Evolutionary conservation across 805 yeast species (phyloP).

Genomic region (Hanseniaspora mollemarum): DNA sequence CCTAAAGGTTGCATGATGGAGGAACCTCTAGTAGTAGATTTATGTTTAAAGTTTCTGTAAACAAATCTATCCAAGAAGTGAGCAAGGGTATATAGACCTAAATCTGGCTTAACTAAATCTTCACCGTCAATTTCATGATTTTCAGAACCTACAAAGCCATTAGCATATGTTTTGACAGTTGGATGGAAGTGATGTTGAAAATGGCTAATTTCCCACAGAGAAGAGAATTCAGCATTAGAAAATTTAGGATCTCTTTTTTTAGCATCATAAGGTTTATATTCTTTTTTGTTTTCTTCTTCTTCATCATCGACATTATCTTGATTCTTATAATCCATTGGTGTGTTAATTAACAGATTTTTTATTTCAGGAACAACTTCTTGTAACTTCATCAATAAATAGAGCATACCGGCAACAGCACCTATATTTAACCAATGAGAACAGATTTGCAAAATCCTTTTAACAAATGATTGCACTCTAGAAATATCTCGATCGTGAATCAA

Average conservation of each 20-base stretch:
- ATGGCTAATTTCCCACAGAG: conserved; percentile 75
- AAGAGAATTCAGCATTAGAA: conserved; percentile 72
- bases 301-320: conserved; percentile 38
- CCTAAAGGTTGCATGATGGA: conserved; percentile 97
- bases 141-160: conserved; percentile 41
- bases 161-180: conserved; percentile 72
- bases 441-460: conserved; percentile 77
- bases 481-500: conserved; percentile 54
- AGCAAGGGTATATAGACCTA: conserved; percentile 73
- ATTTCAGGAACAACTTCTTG: conserved; percentile 54
- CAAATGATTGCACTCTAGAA: conserved; percentile 73
- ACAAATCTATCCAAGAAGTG: conserved; percentile 94
- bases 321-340: conserved; percentile 41
- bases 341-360: conserved; percentile 46
- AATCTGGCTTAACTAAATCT: conserved; percentile 62
- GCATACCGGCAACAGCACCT: conserved; percentile 79
- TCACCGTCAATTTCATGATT: conserved; percentile 23
- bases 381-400: conserved; percentile 60
- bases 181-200: conserved; percentile 84
- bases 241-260: conserved; percentile 84
- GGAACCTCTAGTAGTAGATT: conserved; percentile 61
- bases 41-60: conserved; percentile 80
- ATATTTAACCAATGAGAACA: conserved; percentile 77
- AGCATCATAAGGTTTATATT: conserved; percentile 49
- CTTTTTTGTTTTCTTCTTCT: conserved; percentile 24